Conservation (phyloP, 805 yeast species). For the Schwanniomyces yamadae region DNA sequence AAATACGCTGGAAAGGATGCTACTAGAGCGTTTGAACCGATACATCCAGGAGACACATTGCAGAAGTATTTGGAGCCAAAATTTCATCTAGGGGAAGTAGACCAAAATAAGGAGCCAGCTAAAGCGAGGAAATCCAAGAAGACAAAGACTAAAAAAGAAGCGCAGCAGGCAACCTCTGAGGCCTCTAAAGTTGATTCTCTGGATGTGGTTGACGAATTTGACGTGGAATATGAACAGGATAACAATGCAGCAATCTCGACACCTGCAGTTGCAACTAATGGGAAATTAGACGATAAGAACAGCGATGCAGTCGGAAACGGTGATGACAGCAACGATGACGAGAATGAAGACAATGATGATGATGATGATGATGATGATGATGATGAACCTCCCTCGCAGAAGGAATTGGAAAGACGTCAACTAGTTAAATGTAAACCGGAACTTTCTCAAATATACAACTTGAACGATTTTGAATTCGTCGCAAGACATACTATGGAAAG, state of each 20-base stretch:
- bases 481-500: conserved; percentile 77
- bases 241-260: conserved; percentile 23
- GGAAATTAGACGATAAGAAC: background rate
- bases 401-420: conserved; percentile 25
- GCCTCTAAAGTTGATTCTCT: conserved; percentile 3
- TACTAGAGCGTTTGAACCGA: conserved; percentile 79
- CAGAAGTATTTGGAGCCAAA: conserved; percentile 57
- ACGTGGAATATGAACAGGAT: conserved; percentile 43
- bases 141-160: conserved; percentile 1
- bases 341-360: conserved; percentile 19
- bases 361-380: conserved; percentile 41
- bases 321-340: background rate
- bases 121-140: conserved; percentile 3
- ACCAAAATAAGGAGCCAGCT: conserved; percentile 10
- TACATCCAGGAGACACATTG: conserved; percentile 88
- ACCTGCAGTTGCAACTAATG: background rate
- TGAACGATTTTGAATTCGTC: conserved; percentile 83
- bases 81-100: conserved; percentile 35
- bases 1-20: conserved; percentile 58
- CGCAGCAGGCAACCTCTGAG: background rate
- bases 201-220: conserved; percentile 32
- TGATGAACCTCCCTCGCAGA: conserved; percentile 29
- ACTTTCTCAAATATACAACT: conserved; percentile 65
- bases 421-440: conserved; percentile 56
- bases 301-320: background rate